Conservation (phyloP, 2,329 filamentous ascomycete genomes). For the Cercospora beticola region DNA sequence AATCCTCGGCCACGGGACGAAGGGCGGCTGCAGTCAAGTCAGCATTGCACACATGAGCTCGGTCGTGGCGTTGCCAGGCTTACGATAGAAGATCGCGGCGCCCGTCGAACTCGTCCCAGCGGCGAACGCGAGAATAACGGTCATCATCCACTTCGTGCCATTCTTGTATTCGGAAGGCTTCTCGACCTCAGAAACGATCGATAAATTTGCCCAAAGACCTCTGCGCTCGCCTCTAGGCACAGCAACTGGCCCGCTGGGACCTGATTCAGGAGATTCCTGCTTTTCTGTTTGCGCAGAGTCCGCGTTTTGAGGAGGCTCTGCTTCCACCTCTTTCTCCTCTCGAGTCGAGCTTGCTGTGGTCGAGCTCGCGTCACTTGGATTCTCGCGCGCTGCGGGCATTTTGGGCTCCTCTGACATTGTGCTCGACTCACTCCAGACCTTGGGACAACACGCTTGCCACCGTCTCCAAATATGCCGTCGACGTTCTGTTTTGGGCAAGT, state of each 20-base stretch:
- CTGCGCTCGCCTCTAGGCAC: neutral
- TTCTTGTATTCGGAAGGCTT: neutral
- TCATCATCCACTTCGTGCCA: neutral
- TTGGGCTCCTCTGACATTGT: neutral
- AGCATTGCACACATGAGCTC: neutral
- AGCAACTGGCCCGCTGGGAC: neutral
- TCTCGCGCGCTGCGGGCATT: neutral
- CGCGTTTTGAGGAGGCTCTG: neutral
- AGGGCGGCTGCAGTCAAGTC: constrained; percentile 49
- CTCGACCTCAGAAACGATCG: neutral
- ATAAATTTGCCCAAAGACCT: neutral
- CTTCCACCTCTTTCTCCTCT: neutral
- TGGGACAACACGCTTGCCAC: neutral
- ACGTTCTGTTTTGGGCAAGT: neutral
- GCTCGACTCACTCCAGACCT: neutral
- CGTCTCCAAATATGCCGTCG: neutral
- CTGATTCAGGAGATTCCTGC: neutral
- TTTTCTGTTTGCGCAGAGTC: neutral
- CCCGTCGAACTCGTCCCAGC: neutral
- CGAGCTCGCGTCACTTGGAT: neutral
- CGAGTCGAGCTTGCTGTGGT: neutral
- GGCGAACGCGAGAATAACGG: neutral
- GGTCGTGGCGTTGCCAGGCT: neutral
- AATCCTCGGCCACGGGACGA: constrained; percentile 59
- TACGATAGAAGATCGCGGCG: neutral